phyloP scores from a whole-genome alignment of 176 grass and related monocot species.

The Elaeis guineensis region DNA sequence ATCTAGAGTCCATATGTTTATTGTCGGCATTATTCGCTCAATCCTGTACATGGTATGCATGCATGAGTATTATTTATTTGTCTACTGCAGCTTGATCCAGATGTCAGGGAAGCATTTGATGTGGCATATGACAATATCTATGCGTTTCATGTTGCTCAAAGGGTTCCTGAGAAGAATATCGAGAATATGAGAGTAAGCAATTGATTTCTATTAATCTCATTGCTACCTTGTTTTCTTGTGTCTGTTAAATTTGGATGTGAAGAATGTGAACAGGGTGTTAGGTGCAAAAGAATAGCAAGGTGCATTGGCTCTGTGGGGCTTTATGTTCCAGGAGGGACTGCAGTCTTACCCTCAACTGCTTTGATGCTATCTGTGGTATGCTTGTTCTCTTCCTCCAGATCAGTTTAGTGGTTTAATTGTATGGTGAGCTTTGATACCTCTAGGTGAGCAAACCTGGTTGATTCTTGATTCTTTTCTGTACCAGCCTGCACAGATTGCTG shows the following conservation, averaged over 20 bases:
- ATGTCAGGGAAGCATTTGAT: constrained; percentile 77
- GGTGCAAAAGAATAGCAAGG: constrained; percentile 88
- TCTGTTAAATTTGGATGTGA: constrained; percentile 3
- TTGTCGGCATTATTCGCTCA: too few relatives aligned
- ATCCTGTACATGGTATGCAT: too few relatives aligned
- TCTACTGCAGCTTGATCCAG: constrained; percentile 74
- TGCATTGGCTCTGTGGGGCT: constrained; percentile 81
- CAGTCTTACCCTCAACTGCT: constrained; percentile 87
- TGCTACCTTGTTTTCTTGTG: neutral
- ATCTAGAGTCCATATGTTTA: too few relatives aligned
- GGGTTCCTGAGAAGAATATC: constrained; percentile 59
- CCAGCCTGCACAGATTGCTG: constrained; percentile 93
- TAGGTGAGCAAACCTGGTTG: neutral
- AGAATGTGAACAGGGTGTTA: constrained; percentile 60
- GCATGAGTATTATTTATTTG: too few relatives aligned
- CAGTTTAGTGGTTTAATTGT: neutral
- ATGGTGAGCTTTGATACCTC: constrained; percentile 12
- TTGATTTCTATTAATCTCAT: constrained; percentile 3
- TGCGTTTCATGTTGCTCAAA: constrained; percentile 87
- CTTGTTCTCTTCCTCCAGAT: constrained; percentile 20
- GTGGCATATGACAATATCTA: constrained; percentile 97
- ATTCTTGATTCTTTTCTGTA: constrained; percentile 19
- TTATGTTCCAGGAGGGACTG: constrained; percentile 97
- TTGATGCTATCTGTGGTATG: constrained; percentile 95
- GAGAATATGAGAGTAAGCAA: constrained; percentile 83